These are phyloP conservation scores for Quercus tomentella DNA, from an alignment of 331 rosid genomes.

Conservation along the genomic window DNA sequence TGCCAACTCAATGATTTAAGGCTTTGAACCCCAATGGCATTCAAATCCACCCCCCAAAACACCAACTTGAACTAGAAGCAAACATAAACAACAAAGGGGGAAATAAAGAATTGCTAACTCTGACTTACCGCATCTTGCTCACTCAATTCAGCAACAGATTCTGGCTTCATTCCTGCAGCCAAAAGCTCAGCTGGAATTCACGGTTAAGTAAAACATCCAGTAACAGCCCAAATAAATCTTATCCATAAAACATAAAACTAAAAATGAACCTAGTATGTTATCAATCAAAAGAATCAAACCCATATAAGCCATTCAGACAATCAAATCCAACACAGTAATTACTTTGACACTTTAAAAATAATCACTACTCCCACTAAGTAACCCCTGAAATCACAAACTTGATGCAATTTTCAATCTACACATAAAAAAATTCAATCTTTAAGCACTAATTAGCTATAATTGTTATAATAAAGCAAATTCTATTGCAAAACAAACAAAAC, in stretches of 20 bases:
- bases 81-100: neutral
- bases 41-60: neutral
- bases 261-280: neutral
- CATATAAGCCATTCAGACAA: neutral
- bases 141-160: constrained; percentile 19
- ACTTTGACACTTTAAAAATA: too few relatives aligned
- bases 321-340: neutral
- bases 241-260: neutral
- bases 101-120: neutral
- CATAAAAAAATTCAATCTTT: too few relatives aligned
- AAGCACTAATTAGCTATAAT: neutral
- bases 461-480: neutral
- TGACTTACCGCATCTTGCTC: constrained; percentile 38
- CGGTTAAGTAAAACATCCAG: constrained; percentile 19
- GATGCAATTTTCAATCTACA: too few relatives aligned
- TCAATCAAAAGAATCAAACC: neutral
- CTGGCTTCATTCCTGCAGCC: constrained; percentile 23
- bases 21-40: neutral
- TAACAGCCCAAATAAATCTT: neutral
- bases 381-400: too few relatives aligned
- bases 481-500: neutral
- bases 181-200: constrained; percentile 34
- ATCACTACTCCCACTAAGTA: neutral
- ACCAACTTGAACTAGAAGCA: neutral
- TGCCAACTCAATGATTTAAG: neutral